phyloP scores from a whole-genome alignment of 805 yeast genomes.

The Kluyveromyces wickerhamii region DNA sequence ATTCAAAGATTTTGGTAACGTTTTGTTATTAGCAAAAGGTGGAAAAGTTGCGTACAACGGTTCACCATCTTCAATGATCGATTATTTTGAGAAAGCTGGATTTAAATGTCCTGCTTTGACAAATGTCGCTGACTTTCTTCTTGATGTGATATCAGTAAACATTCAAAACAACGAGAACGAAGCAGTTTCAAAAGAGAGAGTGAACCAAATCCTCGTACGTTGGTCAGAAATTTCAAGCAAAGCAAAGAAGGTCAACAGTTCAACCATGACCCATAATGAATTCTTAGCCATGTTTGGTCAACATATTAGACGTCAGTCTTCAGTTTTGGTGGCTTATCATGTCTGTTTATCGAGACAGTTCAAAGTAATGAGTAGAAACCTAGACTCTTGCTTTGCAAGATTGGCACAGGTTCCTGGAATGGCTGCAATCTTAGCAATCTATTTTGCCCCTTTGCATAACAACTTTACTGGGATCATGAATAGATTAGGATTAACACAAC shows the following conservation, averaged over 20 bases:
- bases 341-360: constrained; percentile 33
- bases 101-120: constrained; percentile 50
- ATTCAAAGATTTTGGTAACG: constrained; percentile 57
- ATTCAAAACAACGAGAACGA: constrained; percentile 39
- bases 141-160: constrained; percentile 61
- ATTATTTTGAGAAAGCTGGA: constrained; percentile 43
- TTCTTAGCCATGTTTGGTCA: constrained; percentile 15
- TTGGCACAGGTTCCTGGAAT: constrained; percentile 55
- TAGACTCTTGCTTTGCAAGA: constrained; percentile 57
- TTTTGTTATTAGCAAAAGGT: constrained; percentile 66
- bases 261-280: constrained; percentile 11
- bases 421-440: constrained; percentile 59
- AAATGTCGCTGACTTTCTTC: constrained; percentile 66
- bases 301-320: constrained; percentile 18
- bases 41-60: constrained; percentile 69
- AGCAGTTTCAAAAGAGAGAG: constrained; percentile 33
- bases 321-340: constrained; percentile 26
- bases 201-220: constrained; percentile 28
- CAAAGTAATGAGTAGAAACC: constrained; percentile 36
- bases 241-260: not conserved
- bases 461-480: constrained; percentile 46
- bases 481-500: constrained; percentile 70
- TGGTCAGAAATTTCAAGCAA: constrained; percentile 28
- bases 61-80: constrained; percentile 35
- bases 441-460: constrained; percentile 51